A percentile compares a stretch with the other conserved stretches of the same genome.
Conservation (phyloP, 2,329 filamentous ascomycete genomes). For the Colletotrichum falcatum region DNA sequence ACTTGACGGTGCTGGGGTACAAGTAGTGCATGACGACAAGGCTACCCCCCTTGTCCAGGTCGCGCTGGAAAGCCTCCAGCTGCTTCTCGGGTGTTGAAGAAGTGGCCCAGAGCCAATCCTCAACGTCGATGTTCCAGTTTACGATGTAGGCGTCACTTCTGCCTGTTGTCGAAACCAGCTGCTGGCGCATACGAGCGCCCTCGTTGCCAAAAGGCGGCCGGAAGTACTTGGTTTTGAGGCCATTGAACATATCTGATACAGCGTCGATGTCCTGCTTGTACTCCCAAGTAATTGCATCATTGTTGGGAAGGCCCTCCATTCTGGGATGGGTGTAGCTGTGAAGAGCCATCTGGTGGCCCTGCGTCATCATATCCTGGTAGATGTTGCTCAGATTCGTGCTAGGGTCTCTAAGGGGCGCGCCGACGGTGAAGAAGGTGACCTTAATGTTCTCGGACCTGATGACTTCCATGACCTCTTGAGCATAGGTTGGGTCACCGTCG, state of each 20-base stretch:
- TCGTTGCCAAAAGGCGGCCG: conserved; percentile 77
- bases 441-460: conserved; percentile 71
- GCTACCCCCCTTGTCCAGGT: conserved; percentile 71
- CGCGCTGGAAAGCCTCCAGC: conserved; percentile 73
- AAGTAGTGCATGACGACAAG: conserved; percentile 79
- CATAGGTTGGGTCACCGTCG: conserved; percentile 68
- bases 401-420: conserved; percentile 68
- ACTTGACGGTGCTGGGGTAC: conserved; percentile 72
- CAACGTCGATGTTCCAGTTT: conserved; percentile 77
- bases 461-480: conserved; percentile 63
- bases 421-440: conserved; percentile 80
- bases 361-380: conserved; percentile 71
- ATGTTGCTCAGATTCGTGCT: conserved; percentile 72
- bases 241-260: conserved; percentile 54
- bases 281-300: conserved; percentile 70
- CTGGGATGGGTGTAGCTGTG: conserved; percentile 77
- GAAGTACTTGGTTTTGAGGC: conserved; percentile 65
- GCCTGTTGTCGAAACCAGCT: conserved; percentile 65
- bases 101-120: conserved; percentile 77
- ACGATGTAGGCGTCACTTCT: conserved; percentile 69
- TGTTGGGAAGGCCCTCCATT: conserved; percentile 68
- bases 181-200: conserved; percentile 74
- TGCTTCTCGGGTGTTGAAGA: conserved; percentile 73
- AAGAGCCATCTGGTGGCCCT: conserved; percentile 76
- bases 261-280: conserved; percentile 67